Evolutionary conservation across 352 stramenopile genomes (phyloP).

Genomic region (Globisporangium alternatum): DNA sequence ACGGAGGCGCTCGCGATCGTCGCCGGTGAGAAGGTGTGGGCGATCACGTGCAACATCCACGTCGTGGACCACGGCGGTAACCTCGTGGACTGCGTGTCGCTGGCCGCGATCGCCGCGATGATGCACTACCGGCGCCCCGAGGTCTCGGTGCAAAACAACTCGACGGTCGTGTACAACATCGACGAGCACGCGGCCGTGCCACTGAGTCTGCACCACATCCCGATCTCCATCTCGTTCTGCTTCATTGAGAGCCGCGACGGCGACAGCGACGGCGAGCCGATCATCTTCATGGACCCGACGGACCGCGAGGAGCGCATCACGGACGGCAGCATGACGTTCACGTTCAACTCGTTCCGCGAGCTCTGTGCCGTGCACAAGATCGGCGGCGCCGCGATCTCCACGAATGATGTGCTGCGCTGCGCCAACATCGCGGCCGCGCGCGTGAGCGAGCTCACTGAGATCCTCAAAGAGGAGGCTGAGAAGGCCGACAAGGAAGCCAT

Average conservation of each 20-base stretch:
- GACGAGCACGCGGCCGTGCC: constrained; percentile 90
- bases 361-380: constrained; percentile 90
- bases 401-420: constrained; percentile 66
- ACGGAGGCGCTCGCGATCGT: constrained; percentile 93
- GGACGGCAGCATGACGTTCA: constrained; percentile 86
- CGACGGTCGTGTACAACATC: constrained; percentile 76
- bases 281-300: constrained; percentile 89
- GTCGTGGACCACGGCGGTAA: constrained; percentile 93
- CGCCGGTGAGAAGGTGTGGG: constrained; percentile 93
- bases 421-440: constrained; percentile 77
- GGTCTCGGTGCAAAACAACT: constrained; percentile 60
- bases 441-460: constrained; percentile 70
- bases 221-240: constrained; percentile 94
- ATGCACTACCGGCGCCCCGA: constrained; percentile 92
- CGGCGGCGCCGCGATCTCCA: constrained; percentile 69
- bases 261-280: constrained; percentile 27
- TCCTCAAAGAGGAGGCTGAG: constrained; percentile 73
- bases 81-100: constrained; percentile 87
- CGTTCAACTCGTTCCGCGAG: constrained; percentile 91
- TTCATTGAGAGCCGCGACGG: constrained; percentile 45
- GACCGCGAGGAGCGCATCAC: constrained; percentile 88
- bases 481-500: constrained; percentile 69
- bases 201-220: constrained; percentile 94
- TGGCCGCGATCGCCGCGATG: constrained; percentile 92
- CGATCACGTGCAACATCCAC: constrained; percentile 89